Percentiles rank a stretch among this genome's conserved stretches.
These are phyloP conservation scores for Alectoria sarmentosa DNA, from an alignment of 495 filamentous ascomycete genomes.

Conservation along the genomic window DNA sequence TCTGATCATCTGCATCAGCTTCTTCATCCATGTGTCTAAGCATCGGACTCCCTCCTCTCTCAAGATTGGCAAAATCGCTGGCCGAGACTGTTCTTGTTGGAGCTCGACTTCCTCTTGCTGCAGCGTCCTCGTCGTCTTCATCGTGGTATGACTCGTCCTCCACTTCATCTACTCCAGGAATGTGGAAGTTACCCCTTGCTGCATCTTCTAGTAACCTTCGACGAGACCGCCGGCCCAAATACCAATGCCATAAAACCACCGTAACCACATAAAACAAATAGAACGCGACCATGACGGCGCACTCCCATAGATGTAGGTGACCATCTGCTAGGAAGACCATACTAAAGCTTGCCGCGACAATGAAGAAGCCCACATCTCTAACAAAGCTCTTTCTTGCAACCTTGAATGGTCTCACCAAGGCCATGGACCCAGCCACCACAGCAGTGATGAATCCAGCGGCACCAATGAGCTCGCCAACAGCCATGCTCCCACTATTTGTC, in stretches of 20 bases:
- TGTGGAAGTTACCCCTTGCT: conserved; percentile 65
- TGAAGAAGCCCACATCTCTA: conserved; percentile 89
- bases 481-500: conserved; percentile 90
- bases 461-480: conserved; percentile 91
- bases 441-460: conserved; percentile 95
- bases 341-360: conserved; percentile 78
- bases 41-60: conserved; percentile 48
- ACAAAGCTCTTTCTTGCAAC: conserved; percentile 85
- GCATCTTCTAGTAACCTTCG: conserved; percentile 56
- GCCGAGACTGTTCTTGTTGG: conserved; percentile 43
- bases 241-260: conserved; percentile 93
- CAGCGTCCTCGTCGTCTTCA: conserved; percentile 62
- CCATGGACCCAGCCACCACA: conserved; percentile 98
- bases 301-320: conserved; percentile 79
- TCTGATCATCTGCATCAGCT: conserved; percentile 63
- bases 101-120: conserved; percentile 45
- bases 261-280: conserved; percentile 86
- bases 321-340: conserved; percentile 86
- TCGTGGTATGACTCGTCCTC: conserved; percentile 52
- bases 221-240: conserved; percentile 52
- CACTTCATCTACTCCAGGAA: conserved; percentile 59
- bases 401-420: conserved; percentile 83
- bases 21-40: conserved; percentile 43
- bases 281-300: conserved; percentile 79
- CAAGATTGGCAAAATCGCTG: conserved; percentile 68